A percentile compares a stretch with the other conserved stretches of the same genome.
Evolutionary conservation across 495 filamentous ascomycete genomes (phyloP).

Genomic region (Neurospora pannonica): DNA sequence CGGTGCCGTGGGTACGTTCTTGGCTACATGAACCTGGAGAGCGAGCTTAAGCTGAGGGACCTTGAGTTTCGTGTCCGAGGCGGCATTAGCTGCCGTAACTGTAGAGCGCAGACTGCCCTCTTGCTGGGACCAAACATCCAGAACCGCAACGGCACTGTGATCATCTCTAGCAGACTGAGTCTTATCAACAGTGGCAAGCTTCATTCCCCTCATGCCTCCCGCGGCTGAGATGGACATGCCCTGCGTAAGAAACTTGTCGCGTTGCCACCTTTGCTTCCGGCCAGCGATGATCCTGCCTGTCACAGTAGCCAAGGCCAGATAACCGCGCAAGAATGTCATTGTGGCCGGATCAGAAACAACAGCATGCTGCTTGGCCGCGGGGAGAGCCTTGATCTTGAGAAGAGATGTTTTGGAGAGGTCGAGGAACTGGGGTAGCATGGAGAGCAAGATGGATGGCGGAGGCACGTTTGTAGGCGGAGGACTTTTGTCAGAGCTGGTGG

Average conservation of each 20-base stretch:
- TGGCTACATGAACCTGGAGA: constrained; percentile 49
- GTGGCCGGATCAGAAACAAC: constrained; percentile 49
- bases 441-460: constrained; percentile 72
- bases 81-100: constrained; percentile 42
- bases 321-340: constrained; percentile 42
- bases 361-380: constrained; percentile 43
- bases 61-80: constrained; percentile 26
- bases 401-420: constrained; percentile 43
- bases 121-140: constrained; percentile 60
- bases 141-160: constrained; percentile 72
- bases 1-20: constrained; percentile 58
- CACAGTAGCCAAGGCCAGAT: constrained; percentile 52
- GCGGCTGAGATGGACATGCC: constrained; percentile 70
- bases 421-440: constrained; percentile 60
- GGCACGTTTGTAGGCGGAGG: constrained; percentile 79
- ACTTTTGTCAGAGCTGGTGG: constrained; percentile 4
- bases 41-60: constrained; percentile 62
- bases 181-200: constrained; percentile 72
- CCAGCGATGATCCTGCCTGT: constrained; percentile 76
- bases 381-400: constrained; percentile 44
- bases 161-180: constrained; percentile 74
- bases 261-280: constrained; percentile 78
- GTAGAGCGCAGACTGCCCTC: constrained; percentile 53
- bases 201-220: constrained; percentile 71
- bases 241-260: constrained; percentile 76